These are phyloP conservation scores for Marasmius sp. DNA, from an alignment of 1,284 basidiomycete species.

Conservation along the genomic window DNA sequence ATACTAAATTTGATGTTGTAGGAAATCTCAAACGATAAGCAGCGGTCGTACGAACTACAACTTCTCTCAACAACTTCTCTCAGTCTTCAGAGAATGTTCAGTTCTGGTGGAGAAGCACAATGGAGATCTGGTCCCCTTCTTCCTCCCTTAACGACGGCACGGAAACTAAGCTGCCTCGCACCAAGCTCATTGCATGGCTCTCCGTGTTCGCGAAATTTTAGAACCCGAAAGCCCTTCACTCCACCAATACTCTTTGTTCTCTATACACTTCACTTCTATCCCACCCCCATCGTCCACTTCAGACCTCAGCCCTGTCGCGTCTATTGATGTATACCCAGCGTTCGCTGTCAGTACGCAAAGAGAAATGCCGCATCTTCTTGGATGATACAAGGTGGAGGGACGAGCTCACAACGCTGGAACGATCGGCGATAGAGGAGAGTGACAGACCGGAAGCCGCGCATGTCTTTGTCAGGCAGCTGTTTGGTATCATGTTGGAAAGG, in stretches of 20 bases:
- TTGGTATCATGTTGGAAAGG: constrained; percentile 87
- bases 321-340: constrained; percentile 84
- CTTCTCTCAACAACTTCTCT: constrained; percentile 79
- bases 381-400: constrained; percentile 91
- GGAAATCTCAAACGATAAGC: constrained; percentile 63
- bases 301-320: constrained; percentile 78
- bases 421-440: constrained; percentile 60
- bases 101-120: constrained; percentile 83
- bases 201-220: constrained; percentile 86
- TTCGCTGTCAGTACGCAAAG: constrained; percentile 64
- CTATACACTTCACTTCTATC: constrained; percentile 81
- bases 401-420: constrained; percentile 74
- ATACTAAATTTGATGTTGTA: neutral
- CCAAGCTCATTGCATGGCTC: constrained; percentile 77
- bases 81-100: constrained; percentile 63
- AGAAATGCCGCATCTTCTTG: constrained; percentile 70
- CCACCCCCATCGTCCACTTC: constrained; percentile 80
- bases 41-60: constrained; percentile 76
- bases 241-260: constrained; percentile 64
- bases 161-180: constrained; percentile 46
- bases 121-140: constrained; percentile 77
- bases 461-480: constrained; percentile 78
- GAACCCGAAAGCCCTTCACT: constrained; percentile 87
- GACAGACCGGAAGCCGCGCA: constrained; percentile 77
- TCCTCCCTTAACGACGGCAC: constrained; percentile 57